phyloP scores from a whole-genome alignment of 352 stramenopile species.

The Phytophthora aleatoria region DNA sequence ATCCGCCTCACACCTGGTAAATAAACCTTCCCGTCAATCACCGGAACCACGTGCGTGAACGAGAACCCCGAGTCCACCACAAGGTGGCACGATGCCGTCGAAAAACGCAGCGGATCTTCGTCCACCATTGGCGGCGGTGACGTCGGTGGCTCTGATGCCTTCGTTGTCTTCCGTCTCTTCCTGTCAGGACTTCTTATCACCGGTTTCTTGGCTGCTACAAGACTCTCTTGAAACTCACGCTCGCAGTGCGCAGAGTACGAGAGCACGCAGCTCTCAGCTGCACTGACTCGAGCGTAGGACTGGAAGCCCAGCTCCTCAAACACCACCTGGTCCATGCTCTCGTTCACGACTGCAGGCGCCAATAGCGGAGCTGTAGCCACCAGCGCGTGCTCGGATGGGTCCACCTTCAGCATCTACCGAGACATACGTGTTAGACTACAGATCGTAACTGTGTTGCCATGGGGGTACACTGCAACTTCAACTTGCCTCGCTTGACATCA shows the following conservation, averaged over 20 bases:
- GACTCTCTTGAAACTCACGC: slow-evolving; percentile 19
- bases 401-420: slow-evolving; percentile 49
- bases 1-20: slow-evolving; percentile 67
- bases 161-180: slow-evolving; percentile 24
- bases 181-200: slow-evolving; percentile 26
- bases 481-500: slow-evolving; percentile 54
- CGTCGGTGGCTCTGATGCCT: not conserved
- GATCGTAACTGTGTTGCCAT: slow-evolving; percentile 4
- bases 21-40: slow-evolving; percentile 74
- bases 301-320: slow-evolving; percentile 80
- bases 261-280: slow-evolving; percentile 68
- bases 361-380: slow-evolving; percentile 67
- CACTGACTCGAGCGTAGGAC: slow-evolving; percentile 51
- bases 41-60: slow-evolving; percentile 94
- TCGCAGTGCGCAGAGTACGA: slow-evolving; percentile 54
- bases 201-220: slow-evolving; percentile 3
- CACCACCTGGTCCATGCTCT: slow-evolving; percentile 82
- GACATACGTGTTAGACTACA: slow-evolving; percentile 5
- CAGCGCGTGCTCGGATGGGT: slow-evolving; percentile 56
- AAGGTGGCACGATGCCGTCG: slow-evolving; percentile 60
- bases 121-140: slow-evolving; percentile 2
- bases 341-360: slow-evolving; percentile 53
- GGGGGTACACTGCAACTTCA: slow-evolving; percentile 14
- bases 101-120: slow-evolving; percentile 41
- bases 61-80: slow-evolving; percentile 96